phyloP scores from a whole-genome alignment of 2,329 filamentous ascomycete genomes.

The Geosmithia putterillii region DNA sequence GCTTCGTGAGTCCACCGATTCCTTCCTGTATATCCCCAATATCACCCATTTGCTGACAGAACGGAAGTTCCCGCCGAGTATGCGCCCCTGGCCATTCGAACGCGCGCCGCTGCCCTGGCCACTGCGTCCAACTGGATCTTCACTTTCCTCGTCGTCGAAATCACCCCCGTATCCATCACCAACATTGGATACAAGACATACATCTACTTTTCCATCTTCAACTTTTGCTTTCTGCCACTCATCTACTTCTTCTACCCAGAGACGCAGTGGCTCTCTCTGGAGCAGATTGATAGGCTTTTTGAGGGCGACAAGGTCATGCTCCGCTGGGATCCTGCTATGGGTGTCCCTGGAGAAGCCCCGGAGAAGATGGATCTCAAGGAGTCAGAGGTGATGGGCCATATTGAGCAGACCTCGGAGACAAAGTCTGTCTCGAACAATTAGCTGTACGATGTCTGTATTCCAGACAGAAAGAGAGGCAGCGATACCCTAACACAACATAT shows the following conservation, averaged over 20 bases:
- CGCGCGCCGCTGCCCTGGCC: slow-evolving; percentile 16
- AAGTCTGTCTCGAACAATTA: background rate
- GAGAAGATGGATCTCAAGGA: slow-evolving; percentile 4
- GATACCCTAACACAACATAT: too few species aligned
- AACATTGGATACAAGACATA: slow-evolving; percentile 8
- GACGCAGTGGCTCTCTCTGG: slow-evolving; percentile 25
- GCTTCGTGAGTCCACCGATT: slow-evolving; percentile 4
- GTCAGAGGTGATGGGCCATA: background rate
- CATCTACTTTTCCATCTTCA: slow-evolving; percentile 15
- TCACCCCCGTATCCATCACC: slow-evolving; percentile 30
- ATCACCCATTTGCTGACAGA: background rate
- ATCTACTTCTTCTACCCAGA: slow-evolving; percentile 19
- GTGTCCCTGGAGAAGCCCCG: slow-evolving; percentile 12
- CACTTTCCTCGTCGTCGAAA: slow-evolving; percentile 24
- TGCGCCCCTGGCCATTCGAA: slow-evolving; percentile 17
- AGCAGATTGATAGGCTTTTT: slow-evolving; percentile 32
- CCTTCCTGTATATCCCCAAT: background rate
- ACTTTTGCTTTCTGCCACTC: slow-evolving; percentile 11
- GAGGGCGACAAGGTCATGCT: slow-evolving; percentile 15
- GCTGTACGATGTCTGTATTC: slow-evolving; percentile 6
- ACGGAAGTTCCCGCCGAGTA: background rate
- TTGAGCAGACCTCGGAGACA: background rate
- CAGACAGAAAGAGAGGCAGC: too few species aligned
- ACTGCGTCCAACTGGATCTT: slow-evolving; percentile 21
- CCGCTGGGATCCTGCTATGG: slow-evolving; percentile 11